Conservation (phyloP, 2,329 filamentous ascomycete genomes). For the Talaromyces albobiverticillius region DNA sequence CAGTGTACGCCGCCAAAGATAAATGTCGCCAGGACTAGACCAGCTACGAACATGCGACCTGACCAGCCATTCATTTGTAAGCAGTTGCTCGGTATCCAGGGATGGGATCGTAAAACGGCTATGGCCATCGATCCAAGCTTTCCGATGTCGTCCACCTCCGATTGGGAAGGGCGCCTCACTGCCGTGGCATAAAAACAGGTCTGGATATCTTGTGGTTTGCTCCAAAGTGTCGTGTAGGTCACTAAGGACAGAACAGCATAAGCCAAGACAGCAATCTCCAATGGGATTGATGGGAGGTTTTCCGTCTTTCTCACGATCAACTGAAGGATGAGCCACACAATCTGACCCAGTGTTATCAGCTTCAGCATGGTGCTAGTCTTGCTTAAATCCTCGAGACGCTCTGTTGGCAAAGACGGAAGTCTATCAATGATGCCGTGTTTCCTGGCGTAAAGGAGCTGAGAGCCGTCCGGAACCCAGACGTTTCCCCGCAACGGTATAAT, state of each 20-base stretch:
- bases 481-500: neutral
- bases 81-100: neutral
- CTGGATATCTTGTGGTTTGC: conserved; percentile 22
- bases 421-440: conserved; percentile 18
- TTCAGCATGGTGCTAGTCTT: conserved; percentile 27
- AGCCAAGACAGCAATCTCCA: conserved; percentile 24
- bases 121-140: neutral
- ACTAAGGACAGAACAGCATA: conserved; percentile 21
- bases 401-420: conserved; percentile 20
- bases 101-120: neutral
- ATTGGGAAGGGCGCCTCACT: neutral
- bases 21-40: conserved; percentile 2
- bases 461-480: conserved; percentile 2
- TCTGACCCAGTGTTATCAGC: conserved; percentile 22
- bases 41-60: neutral
- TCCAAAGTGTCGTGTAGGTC: conserved; percentile 19
- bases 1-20: conserved; percentile 22
- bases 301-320: conserved; percentile 20
- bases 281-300: conserved; percentile 21
- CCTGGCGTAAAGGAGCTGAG: conserved; percentile 21
- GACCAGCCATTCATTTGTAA: neutral
- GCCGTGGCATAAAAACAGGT: conserved; percentile 16
- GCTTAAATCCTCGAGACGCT: conserved; percentile 20
- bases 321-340: conserved; percentile 23
- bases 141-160: conserved; percentile 1